Evolutionary conservation across 192 early-diverging fungal genomes (phyloP).

Genomic region (Coemansia guatemalensis): DNA sequence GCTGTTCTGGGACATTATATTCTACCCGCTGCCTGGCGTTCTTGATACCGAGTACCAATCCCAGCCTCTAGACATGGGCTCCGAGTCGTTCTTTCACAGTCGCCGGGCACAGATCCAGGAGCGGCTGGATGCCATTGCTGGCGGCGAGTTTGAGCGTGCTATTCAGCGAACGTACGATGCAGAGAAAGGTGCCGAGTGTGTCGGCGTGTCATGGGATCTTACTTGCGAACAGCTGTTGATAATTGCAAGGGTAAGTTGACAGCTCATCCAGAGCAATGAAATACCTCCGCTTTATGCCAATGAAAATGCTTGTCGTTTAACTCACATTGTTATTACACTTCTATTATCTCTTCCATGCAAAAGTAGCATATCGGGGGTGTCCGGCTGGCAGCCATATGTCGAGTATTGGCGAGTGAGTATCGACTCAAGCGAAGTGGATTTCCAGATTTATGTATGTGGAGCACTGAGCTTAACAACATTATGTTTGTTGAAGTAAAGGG

Average conservation of each 20-base stretch:
- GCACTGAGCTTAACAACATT: slow-evolving; percentile 54
- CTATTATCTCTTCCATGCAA: neutral
- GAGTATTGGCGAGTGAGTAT: slow-evolving; percentile 63
- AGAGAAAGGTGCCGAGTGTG: slow-evolving; percentile 31
- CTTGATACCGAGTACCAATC: slow-evolving; percentile 73
- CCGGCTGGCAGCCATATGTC: slow-evolving; percentile 59
- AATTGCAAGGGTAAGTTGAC: slow-evolving; percentile 29
- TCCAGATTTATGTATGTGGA: slow-evolving; percentile 73
- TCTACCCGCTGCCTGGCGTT: slow-evolving; percentile 59
- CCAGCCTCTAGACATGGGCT: slow-evolving; percentile 64
- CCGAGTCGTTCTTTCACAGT: slow-evolving; percentile 64
- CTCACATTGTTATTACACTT: too few relatives aligned
- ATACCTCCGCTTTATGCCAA: neutral
- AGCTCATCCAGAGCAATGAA: neutral
- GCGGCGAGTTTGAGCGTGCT: slow-evolving; percentile 15
- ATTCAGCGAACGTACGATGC: slow-evolving; percentile 23
- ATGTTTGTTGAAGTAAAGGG: slow-evolving; percentile 72
- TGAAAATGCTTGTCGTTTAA: too few relatives aligned
- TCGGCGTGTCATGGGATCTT: slow-evolving; percentile 46
- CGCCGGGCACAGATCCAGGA: slow-evolving; percentile 46
- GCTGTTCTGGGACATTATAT: slow-evolving; percentile 72
- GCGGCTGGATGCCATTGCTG: slow-evolving; percentile 34
- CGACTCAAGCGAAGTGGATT: slow-evolving; percentile 63
- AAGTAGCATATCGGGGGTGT: slow-evolving; percentile 59
- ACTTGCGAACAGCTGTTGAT: slow-evolving; percentile 27